Base-by-base conservation (phyloP, 2,329 filamentous ascomycete genomes). In the Dichotomopilus funicola region DNA sequence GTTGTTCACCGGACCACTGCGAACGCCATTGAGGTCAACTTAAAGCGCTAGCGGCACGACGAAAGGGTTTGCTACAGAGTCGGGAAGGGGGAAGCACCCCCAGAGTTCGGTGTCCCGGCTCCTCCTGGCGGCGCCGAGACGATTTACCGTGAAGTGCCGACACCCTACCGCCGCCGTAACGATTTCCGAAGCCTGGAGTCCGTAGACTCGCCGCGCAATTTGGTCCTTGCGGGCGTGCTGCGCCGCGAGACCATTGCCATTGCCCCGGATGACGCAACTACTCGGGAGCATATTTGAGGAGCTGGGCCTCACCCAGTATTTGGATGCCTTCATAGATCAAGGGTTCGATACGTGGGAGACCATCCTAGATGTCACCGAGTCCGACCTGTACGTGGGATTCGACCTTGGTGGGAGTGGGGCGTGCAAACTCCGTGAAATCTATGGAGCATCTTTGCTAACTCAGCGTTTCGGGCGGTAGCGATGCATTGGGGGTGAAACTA, bases 281-380 rank as follows among this genome's bases (percentile, higher is more conserved):
- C 75, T 94, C 65, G 80, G 77, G 62, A 72, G 77, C 40, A 80
- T 86, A 62, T 83, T 92, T 68, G 79, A 81, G 72, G 86, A 88
- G 77, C 77, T 92, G 76, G 88, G 88, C 68, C 78, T 94, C 70
- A 77, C 82, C 72, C 87, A 91, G 72, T 92, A 94, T 73, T 79
- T 88, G 57, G 78, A 85, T 62, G 73, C 77, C 54, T 88, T 94
- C 64, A 68, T 89, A 44, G 82, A 88, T 52, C 88, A 92, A 71
- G 89, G 89, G 3, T 94, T 94, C 69, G 89, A 94, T 69, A 83
- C 85, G 9, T 92, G 89, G 89, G 87, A 90, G 37, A 91, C 86
- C 1, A 85, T 92, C 54, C 76, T 91, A 50, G 88, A 92, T 66
- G 91, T 94, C 53, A 90, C 88, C 58, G 89, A 92, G 70, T 88